Base-by-base conservation (phyloP, 1,139 yeast genomes). In the Magnusiomyces suaveolens region DNA sequence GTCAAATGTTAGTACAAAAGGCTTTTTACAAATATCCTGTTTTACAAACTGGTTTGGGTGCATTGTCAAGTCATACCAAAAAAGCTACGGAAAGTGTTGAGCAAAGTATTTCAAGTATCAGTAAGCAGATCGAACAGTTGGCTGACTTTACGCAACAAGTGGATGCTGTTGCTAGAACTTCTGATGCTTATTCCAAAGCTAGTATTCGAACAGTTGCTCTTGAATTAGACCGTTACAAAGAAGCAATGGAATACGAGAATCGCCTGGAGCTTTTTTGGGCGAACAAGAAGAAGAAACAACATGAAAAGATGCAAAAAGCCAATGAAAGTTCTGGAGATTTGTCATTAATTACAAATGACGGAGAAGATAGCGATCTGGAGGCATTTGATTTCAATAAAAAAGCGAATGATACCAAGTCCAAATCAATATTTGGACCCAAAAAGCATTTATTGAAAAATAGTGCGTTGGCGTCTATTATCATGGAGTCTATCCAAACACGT, bases 191-290 rank as follows among this genome's bases (percentile, higher is more conserved):
- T 23, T 47, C 50, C 2, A 18, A 21, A 36, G 26, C 41, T 2
- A 33, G 29, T 43, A 47, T 47, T 4, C 12, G 29, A n/a, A 21
- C 36, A 2, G 38, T 47, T 21, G 36, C 43, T 20, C 26, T 20
- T 21, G 29, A 47, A 20, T 36, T 47, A 10, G 25, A 47, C 6
- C 43, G 43, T 21, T 26, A 32, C 23, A 23, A 33, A 20, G 50
- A 47, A 20, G 29, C 29, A 14, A 23, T n/a, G 21, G 41, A 33
- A 3, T 47, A 47, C 23, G 26, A 29, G 23, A 32, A 16, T 36
- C 41, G 16, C 4, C 67, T 75, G 3, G 63, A 63, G 4, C 66
- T 63, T 61, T 67, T 54, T 10, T 29, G 49, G 48, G 43, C 41
- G 14, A 32, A 44, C 14, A 24, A 46, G 23, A 3, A 46, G 29